Conservation (phyloP, 2,329 filamentous ascomycete species). For the Colletotrichum simmondsii region DNA sequence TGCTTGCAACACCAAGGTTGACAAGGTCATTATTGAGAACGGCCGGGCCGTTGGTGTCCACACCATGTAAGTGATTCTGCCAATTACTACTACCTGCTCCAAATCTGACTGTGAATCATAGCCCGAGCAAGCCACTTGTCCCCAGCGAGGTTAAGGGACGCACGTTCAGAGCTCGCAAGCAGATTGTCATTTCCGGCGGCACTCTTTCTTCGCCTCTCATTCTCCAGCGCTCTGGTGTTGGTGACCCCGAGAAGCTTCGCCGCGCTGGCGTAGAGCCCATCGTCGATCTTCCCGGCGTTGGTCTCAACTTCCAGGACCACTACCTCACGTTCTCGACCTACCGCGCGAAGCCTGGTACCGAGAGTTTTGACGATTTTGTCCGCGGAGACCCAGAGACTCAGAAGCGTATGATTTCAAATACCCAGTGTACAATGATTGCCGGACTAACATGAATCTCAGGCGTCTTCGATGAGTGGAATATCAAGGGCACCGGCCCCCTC, state of each 20-base stretch:
- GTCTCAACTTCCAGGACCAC: slow-evolving; percentile 82
- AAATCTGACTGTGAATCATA: slow-evolving; percentile 35
- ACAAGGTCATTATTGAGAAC: slow-evolving; percentile 80
- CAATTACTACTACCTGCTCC: slow-evolving; percentile 38
- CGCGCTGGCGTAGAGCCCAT: slow-evolving; percentile 75
- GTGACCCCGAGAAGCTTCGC: slow-evolving; percentile 77
- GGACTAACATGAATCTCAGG: slow-evolving; percentile 44
- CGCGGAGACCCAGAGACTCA: slow-evolving; percentile 79
- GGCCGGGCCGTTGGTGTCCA: slow-evolving; percentile 78
- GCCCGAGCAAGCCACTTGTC: slow-evolving; percentile 73
- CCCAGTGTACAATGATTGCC: not conserved
- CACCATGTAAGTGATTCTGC: slow-evolving; percentile 60
- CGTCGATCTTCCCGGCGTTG: slow-evolving; percentile 78
- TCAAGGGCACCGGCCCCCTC: slow-evolving; percentile 81
- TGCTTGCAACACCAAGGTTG: slow-evolving; percentile 80
- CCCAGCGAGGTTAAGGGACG: slow-evolving; percentile 61
- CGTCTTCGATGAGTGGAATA: slow-evolving; percentile 81
- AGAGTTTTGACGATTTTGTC: slow-evolving; percentile 84
- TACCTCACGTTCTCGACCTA: slow-evolving; percentile 78
- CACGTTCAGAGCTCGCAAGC: slow-evolving; percentile 76
- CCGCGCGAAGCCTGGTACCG: slow-evolving; percentile 78
- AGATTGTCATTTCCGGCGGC: slow-evolving; percentile 78
- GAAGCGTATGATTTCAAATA: slow-evolving; percentile 58
- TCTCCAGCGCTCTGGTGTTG: slow-evolving; percentile 80
- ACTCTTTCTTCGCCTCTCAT: slow-evolving; percentile 80